Base-by-base conservation (phyloP, 176 grass and related monocot species). In the Leersia perrieri region DNA sequence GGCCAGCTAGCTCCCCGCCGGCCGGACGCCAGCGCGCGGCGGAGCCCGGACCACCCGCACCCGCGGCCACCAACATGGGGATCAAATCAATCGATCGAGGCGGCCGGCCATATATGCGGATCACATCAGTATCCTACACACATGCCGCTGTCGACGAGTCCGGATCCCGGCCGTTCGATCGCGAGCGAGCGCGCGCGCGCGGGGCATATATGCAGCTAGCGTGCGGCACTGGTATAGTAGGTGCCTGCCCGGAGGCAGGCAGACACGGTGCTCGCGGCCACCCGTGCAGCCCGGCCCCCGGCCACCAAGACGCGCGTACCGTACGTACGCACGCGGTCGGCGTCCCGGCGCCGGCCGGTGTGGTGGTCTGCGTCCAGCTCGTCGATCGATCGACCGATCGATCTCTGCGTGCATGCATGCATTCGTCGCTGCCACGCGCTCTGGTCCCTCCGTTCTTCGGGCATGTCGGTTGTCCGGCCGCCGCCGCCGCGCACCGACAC, bases 221-320 rank as follows among this genome's bases (percentile, higher is more conserved):
- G 62, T 22, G 72, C 18, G 44, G 3, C 39, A 7, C 49, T 32
- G 74, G 82, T 36, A n/a, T 32, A 66, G 82, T 84, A 36, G 83
- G 83, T 78, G 74, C 14, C 65, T 84, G 82, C 65, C 65, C 82
- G 73, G 73, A 34, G 35, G 82, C 82, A 60, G 82, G 74, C 65
- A 67, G 73, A 84, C 82, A 84, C 71, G 47, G 73, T 76, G 45
- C 28, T 33, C 65, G 64, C 70, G 31, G 16, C 32, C 61, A 49
- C 18, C 79, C 76, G n/a, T 22, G 47, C 78, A 60, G 78, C 3
- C 34, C n/a, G 22, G 66, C 22, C 66, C 34, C n/a, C 34, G 66
- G 34, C 66, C 66, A 26, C 34, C 33, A 11, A 20, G 13, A 18
- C 35, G 35, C 35, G 35, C 35, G 35, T 38, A 38, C 3, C 35